Base-by-base conservation (phyloP, 345 rosid genomes). In the Camelina neglecta region DNA sequence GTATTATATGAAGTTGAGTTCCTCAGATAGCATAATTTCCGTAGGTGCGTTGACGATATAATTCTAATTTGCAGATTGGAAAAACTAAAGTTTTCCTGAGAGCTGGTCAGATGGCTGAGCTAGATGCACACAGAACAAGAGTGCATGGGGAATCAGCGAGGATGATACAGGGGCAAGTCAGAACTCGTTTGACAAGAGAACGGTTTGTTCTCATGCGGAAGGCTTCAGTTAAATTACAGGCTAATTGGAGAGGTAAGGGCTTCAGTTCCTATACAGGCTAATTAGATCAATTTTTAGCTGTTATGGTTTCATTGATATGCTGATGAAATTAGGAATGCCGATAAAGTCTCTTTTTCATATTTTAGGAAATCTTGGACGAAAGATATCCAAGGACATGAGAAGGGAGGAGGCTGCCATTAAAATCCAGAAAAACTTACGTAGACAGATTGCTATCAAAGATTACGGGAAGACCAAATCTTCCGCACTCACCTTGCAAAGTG, bases 21-120 rank as follows among this genome's bases (percentile, higher is more conserved):
- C 62, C 59, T 55, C 9, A 56, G 75, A 44, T 61, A 56, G 75
- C 66, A 54, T 35, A 44, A 57, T 50, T 54, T 57, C n/a, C 38
- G 10, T 21, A 15, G 39, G 21, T 54, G 70, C 21, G 61, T 64
- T 71, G 60, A 63, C 70, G 53, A 69, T 63, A 63, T 10, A 51
- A 33, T 41, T 78, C 15, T 44, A 50, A 59, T 59, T 74, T 80
- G 78, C 93, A 93, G 98, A 82, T 90, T 55, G 98, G 98, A 80
- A 75, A 83, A 81, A 86, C 81, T 60, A 87, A 84, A 79, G 81
- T 93, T 61, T 93, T 93, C 75, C 78, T 93, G 71, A 83, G 90
- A 85, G 93, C 88, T 64, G 91, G 90, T 63, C 93, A 90, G 63
- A 85, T 88, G 89, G 94, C 90, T 18, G 88, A 88, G 80, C 79